These are phyloP conservation scores for Haberlea rhodopensis DNA, from an alignment of 257 asterid genomes.

Conservation along the genomic window DNA sequence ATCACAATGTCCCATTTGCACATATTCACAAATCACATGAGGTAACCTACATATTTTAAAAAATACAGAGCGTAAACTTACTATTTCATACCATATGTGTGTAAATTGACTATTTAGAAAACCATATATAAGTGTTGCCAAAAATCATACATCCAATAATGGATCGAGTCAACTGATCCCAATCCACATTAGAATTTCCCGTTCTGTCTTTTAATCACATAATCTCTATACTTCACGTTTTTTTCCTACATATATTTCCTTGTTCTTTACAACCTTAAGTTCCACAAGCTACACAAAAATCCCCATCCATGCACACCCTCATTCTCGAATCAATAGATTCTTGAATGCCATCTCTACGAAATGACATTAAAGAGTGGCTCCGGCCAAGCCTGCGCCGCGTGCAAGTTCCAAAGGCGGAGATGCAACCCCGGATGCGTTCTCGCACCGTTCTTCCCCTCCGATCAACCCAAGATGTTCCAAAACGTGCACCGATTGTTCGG, in stretches of 20 bases:
- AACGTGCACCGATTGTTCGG: constrained; percentile 82
- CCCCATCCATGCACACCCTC: not conserved
- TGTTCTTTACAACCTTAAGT: not conserved
- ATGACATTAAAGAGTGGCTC: constrained; percentile 93
- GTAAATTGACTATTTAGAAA: too few species aligned
- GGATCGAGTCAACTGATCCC: not conserved
- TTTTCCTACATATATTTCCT: not conserved
- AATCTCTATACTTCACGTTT: not conserved
- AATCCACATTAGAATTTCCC: not conserved
- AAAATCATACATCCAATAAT: too few species aligned
- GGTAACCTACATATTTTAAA: too few species aligned
- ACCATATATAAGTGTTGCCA: too few species aligned
- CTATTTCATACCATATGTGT: too few species aligned
- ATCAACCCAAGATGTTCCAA: constrained; percentile 63
- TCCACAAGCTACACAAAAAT: not conserved
- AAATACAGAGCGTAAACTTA: too few species aligned
- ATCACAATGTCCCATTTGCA: too few species aligned
- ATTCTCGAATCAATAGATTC: constrained; percentile 9
- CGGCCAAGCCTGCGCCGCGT: constrained; percentile 91
- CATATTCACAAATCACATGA: too few species aligned
- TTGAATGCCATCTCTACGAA: constrained; percentile 12
- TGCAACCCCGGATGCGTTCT: constrained; percentile 75
- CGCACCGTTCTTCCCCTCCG: constrained; percentile 88
- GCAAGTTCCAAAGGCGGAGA: constrained; percentile 78
- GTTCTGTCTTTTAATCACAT: not conserved